Conservation (phyloP, 2,329 filamentous ascomycete species). For the Periglandula ipomoeae region DNA sequence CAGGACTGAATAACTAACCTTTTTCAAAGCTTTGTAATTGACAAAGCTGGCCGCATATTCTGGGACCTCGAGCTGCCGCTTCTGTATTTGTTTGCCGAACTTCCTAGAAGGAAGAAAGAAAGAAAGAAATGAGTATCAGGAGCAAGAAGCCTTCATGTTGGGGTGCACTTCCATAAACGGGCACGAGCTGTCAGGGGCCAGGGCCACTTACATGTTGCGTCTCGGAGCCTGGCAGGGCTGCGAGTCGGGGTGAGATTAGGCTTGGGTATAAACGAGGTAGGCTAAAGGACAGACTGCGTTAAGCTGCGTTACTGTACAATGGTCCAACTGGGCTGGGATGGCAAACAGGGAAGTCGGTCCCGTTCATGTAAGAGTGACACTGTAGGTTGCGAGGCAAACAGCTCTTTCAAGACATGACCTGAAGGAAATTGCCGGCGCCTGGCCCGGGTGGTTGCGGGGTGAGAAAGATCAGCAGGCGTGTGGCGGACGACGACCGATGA, state of each 20-base stretch:
- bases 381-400: constrained; percentile 9
- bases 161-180: background rate
- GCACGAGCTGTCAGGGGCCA: background rate
- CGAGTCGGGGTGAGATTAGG: constrained; percentile 2
- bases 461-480: background rate
- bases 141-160: background rate
- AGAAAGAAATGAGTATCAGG: constrained; percentile 7
- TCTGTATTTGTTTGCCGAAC: constrained; percentile 99
- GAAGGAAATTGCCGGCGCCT: constrained; percentile 5
- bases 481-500: background rate
- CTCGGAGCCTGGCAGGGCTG: constrained; percentile 9
- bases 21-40: constrained; percentile 98
- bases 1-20: constrained; percentile 46
- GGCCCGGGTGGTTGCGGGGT: constrained; percentile 7
- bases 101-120: constrained; percentile 56
- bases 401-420: constrained; percentile 9
- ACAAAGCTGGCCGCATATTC: constrained; percentile 99
- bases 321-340: background rate
- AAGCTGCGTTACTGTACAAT: background rate
- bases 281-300: constrained; percentile 3
- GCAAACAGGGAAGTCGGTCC: constrained; percentile 8
- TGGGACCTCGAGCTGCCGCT: constrained; percentile 95
- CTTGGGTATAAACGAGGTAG: background rate
- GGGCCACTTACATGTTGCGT: constrained; percentile 26
- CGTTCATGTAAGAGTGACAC: constrained; percentile 15